Evolutionary conservation across 257 asterid genomes (phyloP), one percentile per base, ranked within the genome.

Genomic region (Scutellaria galericulata): DNA sequence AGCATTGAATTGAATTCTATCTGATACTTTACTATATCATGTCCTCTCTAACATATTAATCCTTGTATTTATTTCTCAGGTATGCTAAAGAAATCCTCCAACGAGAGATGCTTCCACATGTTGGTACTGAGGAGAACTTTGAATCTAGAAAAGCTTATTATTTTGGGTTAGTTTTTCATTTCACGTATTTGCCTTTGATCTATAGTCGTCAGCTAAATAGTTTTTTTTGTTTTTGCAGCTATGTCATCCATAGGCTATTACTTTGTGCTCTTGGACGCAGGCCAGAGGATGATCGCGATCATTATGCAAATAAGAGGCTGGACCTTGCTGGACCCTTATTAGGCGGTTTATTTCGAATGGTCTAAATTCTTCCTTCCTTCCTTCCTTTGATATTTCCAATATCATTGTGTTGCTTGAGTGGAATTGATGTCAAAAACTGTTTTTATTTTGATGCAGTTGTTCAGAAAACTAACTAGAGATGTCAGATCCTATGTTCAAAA

Each of bases 31-130:
- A 40, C 64, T 41, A 51, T 13, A 5, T 22, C 42, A 4, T 50
- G 47, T 45, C 45, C 60, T 53, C 39, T 18, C 4, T 3, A 24
- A 15, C 10, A 31, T 31, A 31, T 31, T 7, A 50, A 12, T 37
- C 7, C 22, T 7, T 53, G 11, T 37, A 46, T 42, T 48, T 31
- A 31, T 31, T 40, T 39, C 5, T 37, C 74, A 90, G 97, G 81
- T 87, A 91, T 79, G 97, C 97, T 13, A 87, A 60, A 73, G 96
- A 91, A 77, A 91, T 91, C 64, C 97, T 91, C 70, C 95, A 91
- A 77, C 84, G 83, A 65, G 96, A 91, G 81, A 89, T 91, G 96
- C 97, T 91, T 80, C 97, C 96, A 45, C 97, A 91, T 55, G 97
- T 91, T 67, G 93, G 97, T 20, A 78, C 87, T 48, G 93, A 85